These are phyloP conservation scores for Chlorella sp. DNA, from an alignment of 139 green algal species.

Conservation along the genomic window DNA sequence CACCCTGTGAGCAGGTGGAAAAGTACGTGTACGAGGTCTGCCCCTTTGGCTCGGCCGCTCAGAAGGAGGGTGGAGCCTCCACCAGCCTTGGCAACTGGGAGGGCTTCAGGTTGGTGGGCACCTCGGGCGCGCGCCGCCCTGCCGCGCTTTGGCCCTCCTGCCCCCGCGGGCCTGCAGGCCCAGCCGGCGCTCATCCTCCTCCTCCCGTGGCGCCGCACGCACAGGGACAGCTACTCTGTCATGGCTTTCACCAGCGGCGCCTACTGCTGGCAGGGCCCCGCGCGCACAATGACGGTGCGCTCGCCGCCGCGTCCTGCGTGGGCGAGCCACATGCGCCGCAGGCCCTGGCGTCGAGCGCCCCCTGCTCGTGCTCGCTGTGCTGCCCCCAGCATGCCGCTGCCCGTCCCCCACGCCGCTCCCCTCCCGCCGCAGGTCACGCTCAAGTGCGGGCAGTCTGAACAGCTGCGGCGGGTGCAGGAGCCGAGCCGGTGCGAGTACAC, in stretches of 20 bases:
- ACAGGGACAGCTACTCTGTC: constrained; percentile 32
- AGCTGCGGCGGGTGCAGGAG: constrained; percentile 68
- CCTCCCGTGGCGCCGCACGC: too few species aligned
- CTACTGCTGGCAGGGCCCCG: constrained; percentile 72
- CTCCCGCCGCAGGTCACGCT: constrained; percentile 44
- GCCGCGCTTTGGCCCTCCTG: too few species aligned
- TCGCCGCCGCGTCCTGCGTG: too few species aligned
- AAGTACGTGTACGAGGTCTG: constrained; percentile 85
- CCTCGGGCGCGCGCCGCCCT: too few species aligned
- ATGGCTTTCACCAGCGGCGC: constrained; percentile 64
- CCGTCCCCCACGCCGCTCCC: not conserved
- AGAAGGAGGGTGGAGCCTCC: constrained; percentile 62
- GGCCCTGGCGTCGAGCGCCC: too few species aligned
- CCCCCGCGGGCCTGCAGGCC: too few species aligned
- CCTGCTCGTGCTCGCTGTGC: too few species aligned
- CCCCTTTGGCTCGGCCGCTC: constrained; percentile 67
- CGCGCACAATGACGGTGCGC: constrained; percentile 58
- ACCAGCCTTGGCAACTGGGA: constrained; percentile 68
- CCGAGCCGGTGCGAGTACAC: constrained; percentile 79
- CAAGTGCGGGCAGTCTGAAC: constrained; percentile 64
- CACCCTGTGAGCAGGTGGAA: constrained; percentile 43
- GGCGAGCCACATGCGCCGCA: too few species aligned
- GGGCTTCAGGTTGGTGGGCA: too few species aligned
- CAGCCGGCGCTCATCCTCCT: too few species aligned
- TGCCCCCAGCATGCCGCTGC: not conserved